A percentile compares a stretch with the other conserved stretches of the same genome.
Conservation (phyloP, 345 rosid genomes). For the Salix exigua region DNA sequence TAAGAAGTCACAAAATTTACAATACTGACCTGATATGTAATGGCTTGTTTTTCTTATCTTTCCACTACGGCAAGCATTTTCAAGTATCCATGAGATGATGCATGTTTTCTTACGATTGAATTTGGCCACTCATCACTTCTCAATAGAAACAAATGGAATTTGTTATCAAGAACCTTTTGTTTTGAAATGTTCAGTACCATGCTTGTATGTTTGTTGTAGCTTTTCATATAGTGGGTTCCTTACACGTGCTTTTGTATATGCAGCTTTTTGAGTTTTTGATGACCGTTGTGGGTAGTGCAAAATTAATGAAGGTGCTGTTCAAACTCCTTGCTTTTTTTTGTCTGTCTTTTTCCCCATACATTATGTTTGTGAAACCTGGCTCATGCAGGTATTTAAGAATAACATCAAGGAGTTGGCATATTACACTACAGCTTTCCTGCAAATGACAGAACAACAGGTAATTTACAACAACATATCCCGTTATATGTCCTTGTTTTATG, state of each 20-base stretch:
- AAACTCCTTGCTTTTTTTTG: conserved; percentile 11
- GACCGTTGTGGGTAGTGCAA: conserved; percentile 68
- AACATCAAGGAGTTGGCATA: conserved; percentile 72
- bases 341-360: background rate
- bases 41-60: no score
- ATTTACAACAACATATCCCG: background rate
- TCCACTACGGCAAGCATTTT: no score
- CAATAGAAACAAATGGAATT: background rate
- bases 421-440: conserved; percentile 74
- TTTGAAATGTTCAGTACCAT: conserved; percentile 8
- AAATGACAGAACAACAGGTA: conserved; percentile 90
- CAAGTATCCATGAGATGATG: no score
- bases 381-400: conserved; percentile 49
- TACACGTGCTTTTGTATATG: conserved; percentile 18
- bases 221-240: conserved; percentile 15
- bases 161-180: background rate
- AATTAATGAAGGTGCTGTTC: conserved; percentile 60
- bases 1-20: no score
- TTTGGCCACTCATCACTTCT: background rate
- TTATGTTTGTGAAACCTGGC: conserved; percentile 1
- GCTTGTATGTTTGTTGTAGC: background rate
- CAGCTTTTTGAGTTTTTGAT: conserved; percentile 89
- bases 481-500: background rate
- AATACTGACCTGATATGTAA: no score
- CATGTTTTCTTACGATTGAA: background rate